Percentiles rank a stretch among this genome's conserved stretches.
Evolutionary conservation across 1,284 basidiomycete species (phyloP).

Genomic region (Macrocystidia cucumis): DNA sequence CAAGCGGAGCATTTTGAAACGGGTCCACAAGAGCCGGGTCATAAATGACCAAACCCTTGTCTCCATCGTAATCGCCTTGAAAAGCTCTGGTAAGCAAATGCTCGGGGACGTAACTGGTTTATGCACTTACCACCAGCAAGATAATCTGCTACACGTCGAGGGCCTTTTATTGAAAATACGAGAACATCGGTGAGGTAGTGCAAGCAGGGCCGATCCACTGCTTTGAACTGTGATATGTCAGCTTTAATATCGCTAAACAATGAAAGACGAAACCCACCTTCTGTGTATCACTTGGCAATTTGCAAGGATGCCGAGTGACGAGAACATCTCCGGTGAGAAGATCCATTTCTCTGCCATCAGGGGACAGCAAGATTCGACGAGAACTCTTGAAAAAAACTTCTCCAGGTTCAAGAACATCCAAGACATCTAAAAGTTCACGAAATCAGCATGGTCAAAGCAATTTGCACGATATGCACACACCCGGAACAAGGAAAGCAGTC

Average conservation of each 20-base stretch:
- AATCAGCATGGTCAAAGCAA: conserved; percentile 2
- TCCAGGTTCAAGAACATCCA: conserved; percentile 31
- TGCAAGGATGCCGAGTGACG: conserved; percentile 44
- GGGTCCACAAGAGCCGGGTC: conserved; percentile 37
- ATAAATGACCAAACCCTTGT: conserved; percentile 37
- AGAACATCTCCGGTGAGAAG: conserved; percentile 36
- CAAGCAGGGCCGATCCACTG: conserved; percentile 36
- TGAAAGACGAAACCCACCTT: conserved; percentile 26
- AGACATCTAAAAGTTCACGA: conserved; percentile 25
- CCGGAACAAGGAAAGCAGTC: conserved; percentile 41
- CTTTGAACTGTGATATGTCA: conserved; percentile 27
- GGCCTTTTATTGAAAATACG: conserved; percentile 37
- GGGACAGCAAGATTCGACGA: conserved; percentile 22
- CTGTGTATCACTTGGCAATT: conserved; percentile 44
- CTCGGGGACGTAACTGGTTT: not conserved
- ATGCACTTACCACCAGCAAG: conserved; percentile 35
- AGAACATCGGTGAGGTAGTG: conserved; percentile 37
- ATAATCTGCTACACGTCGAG: conserved; percentile 36
- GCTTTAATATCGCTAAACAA: no score
- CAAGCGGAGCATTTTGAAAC: conserved; percentile 41
- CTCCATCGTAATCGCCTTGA: conserved; percentile 44
- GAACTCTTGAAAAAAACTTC: conserved; percentile 41
- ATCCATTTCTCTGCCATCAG: conserved; percentile 33
- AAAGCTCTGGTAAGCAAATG: not conserved
- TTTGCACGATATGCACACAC: conserved; percentile 18